Evolutionary conservation across 352 stramenopile genomes (phyloP), one percentile per base, ranked within the genome.

Genomic region (Poterioochromonas sp.): DNA sequence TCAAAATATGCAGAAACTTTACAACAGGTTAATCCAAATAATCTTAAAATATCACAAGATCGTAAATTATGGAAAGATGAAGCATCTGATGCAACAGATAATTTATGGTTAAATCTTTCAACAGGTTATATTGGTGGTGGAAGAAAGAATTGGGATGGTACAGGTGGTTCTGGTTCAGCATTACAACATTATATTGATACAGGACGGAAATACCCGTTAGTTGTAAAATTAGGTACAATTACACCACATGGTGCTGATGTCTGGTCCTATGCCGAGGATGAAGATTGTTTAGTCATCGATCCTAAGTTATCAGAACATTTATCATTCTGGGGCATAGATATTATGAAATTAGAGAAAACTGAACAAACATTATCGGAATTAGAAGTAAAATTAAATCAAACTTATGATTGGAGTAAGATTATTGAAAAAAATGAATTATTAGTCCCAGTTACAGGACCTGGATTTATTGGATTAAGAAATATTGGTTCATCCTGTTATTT

Each of bases 401-500:
- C 89, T 34, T 98, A 98, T 85, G 94, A 97, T 81, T 98, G 98
- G 85, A 79, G 54, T 70, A 85, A 84, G 43, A 98, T 98, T 76
- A 97, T 93, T n/a, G 95, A 99, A 84, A 89, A 89, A 22, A 95
- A 95, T 12, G 91, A 93, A 74, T 89, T 95, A 76, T 88, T 99
- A 0, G 82, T 90, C 0, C 18, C 40, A 35, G 86, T 98, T 3
- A 89, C 88, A 0, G 95, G 95, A 35, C 86, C 92, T 2, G 93
- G 92, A 18, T 89, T 91, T 60, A 91, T 98, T 62, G 96, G 96
- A 0, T 92, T 99, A 51, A 93, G 93, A 83, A 99, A 99, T 85
- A 81, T 99, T n/a, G 96, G 96, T 2, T 99, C 99, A 84, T 97
- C 91, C 41, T 99, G 96, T 87, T 99, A 99, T 87, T 93, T 99